Percentiles rank a stretch among this genome's conserved stretches.
Conservation (phyloP, 192 early-diverging fungal genomes). For the Backusella circina region DNA sequence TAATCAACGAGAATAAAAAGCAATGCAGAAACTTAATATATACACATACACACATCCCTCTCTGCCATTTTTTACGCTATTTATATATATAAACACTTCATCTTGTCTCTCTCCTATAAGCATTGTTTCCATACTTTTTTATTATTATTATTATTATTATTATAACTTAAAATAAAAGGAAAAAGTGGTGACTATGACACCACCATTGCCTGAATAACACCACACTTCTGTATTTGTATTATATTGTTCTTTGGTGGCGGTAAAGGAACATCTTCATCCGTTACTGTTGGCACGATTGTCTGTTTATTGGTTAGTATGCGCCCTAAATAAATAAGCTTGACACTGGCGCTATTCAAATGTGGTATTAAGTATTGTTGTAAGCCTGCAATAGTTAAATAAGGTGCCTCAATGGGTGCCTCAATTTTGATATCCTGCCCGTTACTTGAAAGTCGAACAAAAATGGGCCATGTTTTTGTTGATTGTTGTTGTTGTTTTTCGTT, state of each 20-base stretch:
- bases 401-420: neutral
- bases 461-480: neutral
- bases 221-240: neutral
- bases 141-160: no score
- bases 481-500: neutral
- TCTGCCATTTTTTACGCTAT: no score
- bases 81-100: no score
- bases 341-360: neutral
- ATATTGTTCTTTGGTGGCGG: neutral
- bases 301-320: neutral
- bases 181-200: neutral
- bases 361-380: neutral
- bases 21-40: no score
- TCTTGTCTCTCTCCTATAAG: no score
- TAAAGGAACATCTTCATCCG: neutral
- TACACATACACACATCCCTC: no score
- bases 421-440: slow-evolving; percentile 1
- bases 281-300: neutral
- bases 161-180: no score
- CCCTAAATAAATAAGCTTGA: slow-evolving; percentile 4
- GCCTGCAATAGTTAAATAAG: neutral
- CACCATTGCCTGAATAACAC: slow-evolving; percentile 8
- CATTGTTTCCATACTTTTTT: no score
- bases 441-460: neutral
- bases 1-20: neutral